Evolutionary conservation across 179 eudicot species (phyloP), one percentile per base, ranked within the genome.

Genomic region (Sideroxylon spinosum): DNA sequence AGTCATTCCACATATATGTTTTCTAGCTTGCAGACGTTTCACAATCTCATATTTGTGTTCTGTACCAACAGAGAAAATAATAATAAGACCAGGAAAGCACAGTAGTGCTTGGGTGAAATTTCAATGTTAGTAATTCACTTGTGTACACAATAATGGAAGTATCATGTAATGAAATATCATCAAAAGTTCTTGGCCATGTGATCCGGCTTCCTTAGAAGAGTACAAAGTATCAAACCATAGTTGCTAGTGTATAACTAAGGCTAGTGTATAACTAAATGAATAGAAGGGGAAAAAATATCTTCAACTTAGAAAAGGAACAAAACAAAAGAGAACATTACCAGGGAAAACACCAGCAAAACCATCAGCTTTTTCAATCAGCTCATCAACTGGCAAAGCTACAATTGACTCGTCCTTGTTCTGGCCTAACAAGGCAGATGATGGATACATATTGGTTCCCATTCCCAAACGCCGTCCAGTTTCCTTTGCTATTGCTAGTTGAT

Each of bases 331-430:
- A 26, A 61, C 32, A 50, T n/a, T 93, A 93, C 98, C 98, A 69
- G 97, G 98, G 86, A 93, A 93, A 74, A 92, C 97, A 22, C 97
- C 96, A 76, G 96, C 97, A 86, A 93, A 93, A 52, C 97, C 97
- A 85, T 93, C 94, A 48, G 97, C 96, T 78, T 91, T 90, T 86
- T 91, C 97, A 46, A 93, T 93, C 65, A 93, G 85, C 83, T 93
- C 97, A 80, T 93, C 98, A 71, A 93, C 76, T 3, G 98, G 97
- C 82, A 92, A 83, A 64, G 93, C 87, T 74, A 85, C 86, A 61
- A 90, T 86, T 20, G 98, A 89, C 68, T 92, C 92, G 68, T 92
- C 90, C 81, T 92, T 92, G 85, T 88, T 84, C 81, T 92, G 93
- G 78, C 98, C 95, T 59, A 93, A 84, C 82, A 93, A 87, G 79